Evolutionary conservation across 2,329 filamentous ascomycete genomes (phyloP).

Genomic region (Clonostachys chloroleuca): DNA sequence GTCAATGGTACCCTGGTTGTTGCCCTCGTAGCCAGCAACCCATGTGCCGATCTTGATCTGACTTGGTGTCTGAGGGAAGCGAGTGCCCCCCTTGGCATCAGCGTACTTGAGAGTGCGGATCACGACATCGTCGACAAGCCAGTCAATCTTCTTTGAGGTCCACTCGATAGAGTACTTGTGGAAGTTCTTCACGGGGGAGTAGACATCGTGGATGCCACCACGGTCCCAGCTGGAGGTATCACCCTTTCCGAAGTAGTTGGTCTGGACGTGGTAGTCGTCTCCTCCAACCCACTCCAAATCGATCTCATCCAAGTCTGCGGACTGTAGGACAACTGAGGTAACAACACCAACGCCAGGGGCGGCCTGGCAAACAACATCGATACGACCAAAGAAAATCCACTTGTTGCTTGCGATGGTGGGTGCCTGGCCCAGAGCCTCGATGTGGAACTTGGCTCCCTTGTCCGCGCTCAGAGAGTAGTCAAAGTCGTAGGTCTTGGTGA

Average conservation of each 20-base stretch:
- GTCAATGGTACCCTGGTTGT: too few relatives aligned
- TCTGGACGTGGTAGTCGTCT: conserved; percentile 70
- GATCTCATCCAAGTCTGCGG: conserved; percentile 80
- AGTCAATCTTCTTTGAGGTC: background rate
- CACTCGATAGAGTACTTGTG: background rate
- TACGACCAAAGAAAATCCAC: conserved; percentile 95
- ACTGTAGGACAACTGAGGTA: conserved; percentile 84
- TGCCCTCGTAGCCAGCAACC: background rate
- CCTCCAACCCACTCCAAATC: conserved; percentile 95
- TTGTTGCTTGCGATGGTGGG: conserved; percentile 73
- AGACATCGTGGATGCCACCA: background rate
- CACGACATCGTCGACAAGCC: background rate
- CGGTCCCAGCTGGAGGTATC: background rate
- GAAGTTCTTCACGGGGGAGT: background rate
- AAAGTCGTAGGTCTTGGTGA: conserved; percentile 44
- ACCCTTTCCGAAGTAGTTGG: conserved; percentile 42
- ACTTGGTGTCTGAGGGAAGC: background rate
- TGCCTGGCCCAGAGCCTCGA: conserved; percentile 59
- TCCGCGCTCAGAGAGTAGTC: conserved; percentile 12
- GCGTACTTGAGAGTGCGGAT: background rate
- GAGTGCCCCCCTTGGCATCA: background rate
- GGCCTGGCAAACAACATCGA: conserved; percentile 74
- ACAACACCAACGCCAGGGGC: conserved; percentile 81
- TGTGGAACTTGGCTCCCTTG: conserved; percentile 56
- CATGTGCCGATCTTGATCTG: background rate